Percentiles rank a stretch among this genome's conserved stretches.
phyloP scores from a whole-genome alignment of 257 asterid genomes.

The Pogostemon cablin region DNA sequence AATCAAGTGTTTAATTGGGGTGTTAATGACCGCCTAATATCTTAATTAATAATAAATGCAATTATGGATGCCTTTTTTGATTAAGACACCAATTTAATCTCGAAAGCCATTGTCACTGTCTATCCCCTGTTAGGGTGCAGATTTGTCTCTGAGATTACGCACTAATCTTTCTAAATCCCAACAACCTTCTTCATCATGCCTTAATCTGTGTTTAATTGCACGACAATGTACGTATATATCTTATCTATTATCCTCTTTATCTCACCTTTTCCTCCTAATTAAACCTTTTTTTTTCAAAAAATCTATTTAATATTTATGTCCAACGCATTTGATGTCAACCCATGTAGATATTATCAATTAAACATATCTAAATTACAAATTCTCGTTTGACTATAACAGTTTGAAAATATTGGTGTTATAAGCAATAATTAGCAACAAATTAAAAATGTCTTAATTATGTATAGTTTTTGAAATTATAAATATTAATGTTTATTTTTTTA shows the following conservation, averaged over 20 bases:
- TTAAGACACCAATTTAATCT: conserved; percentile 44
- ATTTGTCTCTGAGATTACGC: conserved; percentile 34
- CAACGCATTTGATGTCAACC: conserved; percentile 14
- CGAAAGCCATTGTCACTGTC: conserved; percentile 43
- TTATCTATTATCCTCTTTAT: not conserved
- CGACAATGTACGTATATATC: conserved; percentile 24
- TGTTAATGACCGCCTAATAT: conserved; percentile 29
- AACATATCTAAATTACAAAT: too few relatives aligned
- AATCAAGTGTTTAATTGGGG: conserved; percentile 31
- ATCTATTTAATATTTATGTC: not conserved
- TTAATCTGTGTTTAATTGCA: conserved; percentile 36
- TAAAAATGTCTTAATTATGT: too few relatives aligned
- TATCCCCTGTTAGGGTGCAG: conserved; percentile 45
- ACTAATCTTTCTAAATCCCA: conserved; percentile 34
- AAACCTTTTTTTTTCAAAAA: not conserved
- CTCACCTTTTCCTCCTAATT: not conserved
- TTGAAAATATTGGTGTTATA: too few relatives aligned
- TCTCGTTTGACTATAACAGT: too few relatives aligned
- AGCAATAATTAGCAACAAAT: too few relatives aligned
- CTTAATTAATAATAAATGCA: conserved; percentile 26
- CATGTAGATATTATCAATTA: too few relatives aligned
- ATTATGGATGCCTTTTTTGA: conserved; percentile 42
- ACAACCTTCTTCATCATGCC: conserved; percentile 25
- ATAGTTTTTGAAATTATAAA: too few relatives aligned
- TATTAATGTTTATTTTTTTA: too few relatives aligned